Percentiles rank a stretch among this genome's conserved stretches.
These are phyloP conservation scores for Phytopythium ostracodes DNA, from an alignment of 352 stramenopile genomes.

Conservation along the genomic window DNA sequence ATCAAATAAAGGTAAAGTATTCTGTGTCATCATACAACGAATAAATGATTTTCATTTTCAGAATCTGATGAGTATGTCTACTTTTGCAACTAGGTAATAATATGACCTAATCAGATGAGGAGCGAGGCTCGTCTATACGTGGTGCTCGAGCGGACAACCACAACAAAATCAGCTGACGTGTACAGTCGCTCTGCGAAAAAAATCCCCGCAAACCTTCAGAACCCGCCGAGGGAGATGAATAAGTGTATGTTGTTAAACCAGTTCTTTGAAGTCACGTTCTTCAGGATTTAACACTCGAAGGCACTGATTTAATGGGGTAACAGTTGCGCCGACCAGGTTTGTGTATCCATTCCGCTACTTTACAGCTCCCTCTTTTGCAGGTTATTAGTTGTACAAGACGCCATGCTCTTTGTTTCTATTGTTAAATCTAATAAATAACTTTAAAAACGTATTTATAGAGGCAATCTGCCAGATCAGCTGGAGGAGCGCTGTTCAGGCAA, in stretches of 20 bases:
- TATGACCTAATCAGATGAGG: slow-evolving; percentile 7
- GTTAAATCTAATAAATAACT: neutral
- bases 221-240: neutral
- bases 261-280: neutral
- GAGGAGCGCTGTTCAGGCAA: too few species aligned
- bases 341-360: slow-evolving; percentile 1
- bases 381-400: neutral
- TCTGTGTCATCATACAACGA: too few species aligned
- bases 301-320: neutral
- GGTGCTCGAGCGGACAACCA: slow-evolving; percentile 2
- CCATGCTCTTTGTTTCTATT: too few species aligned
- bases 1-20: neutral
- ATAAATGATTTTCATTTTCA: too few species aligned
- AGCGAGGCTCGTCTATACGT: neutral
- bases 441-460: neutral
- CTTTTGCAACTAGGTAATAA: neutral
- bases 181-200: neutral
- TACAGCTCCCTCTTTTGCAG: neutral
- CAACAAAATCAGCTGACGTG: slow-evolving; percentile 7
- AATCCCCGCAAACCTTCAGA: neutral
- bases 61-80: neutral
- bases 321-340: neutral
- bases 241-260: neutral
- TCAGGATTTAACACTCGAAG: neutral
- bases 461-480: neutral